Evolutionary conservation across 2,329 filamentous ascomycete species (phyloP).

Genomic region (Lasiodiplodia citricola): DNA sequence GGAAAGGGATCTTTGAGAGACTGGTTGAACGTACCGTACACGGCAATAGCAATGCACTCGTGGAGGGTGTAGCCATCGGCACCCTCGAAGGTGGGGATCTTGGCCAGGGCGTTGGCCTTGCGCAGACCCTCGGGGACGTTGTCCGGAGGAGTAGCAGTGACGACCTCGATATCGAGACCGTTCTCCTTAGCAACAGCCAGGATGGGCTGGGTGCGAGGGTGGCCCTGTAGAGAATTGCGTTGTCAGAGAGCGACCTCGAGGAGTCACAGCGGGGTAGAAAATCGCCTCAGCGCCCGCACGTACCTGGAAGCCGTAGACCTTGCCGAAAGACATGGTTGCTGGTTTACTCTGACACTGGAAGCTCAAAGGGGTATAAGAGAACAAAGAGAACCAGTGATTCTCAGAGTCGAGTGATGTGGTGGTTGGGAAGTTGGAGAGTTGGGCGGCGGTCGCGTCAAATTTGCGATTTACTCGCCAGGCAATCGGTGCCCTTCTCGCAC

Average conservation of each 20-base stretch:
- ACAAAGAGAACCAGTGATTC: conserved; percentile 17
- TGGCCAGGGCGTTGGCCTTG: conserved; percentile 84
- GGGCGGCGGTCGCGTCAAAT: conserved; percentile 22
- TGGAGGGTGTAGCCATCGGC: conserved; percentile 87
- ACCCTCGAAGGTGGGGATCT: conserved; percentile 91
- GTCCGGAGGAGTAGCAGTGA: conserved; percentile 70
- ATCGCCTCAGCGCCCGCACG: conserved; percentile 31
- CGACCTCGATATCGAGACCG: conserved; percentile 86
- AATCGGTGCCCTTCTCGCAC: conserved; percentile 17
- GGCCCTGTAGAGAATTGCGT: conserved; percentile 64
- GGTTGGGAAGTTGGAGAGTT: conserved; percentile 14
- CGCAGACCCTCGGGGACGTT: conserved; percentile 76
- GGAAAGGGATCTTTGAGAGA: conserved; percentile 27
- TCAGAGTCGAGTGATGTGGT: conserved; percentile 8
- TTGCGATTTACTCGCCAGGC: conserved; percentile 21
- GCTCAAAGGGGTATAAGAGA: conserved; percentile 8
- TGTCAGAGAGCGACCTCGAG: conserved; percentile 32
- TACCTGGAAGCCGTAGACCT: conserved; percentile 90
- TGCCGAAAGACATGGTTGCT: conserved; percentile 84
- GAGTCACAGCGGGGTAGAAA: conserved; percentile 32
- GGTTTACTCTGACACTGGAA: conserved; percentile 8
- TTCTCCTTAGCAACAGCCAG: conserved; percentile 97
- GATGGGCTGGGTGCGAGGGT: conserved; percentile 87
- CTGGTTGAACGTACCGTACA: conserved; percentile 80
- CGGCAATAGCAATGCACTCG: conserved; percentile 92